Base-by-base conservation (phyloP, 2,329 filamentous ascomycete species). In the Venturia carpophila region DNA sequence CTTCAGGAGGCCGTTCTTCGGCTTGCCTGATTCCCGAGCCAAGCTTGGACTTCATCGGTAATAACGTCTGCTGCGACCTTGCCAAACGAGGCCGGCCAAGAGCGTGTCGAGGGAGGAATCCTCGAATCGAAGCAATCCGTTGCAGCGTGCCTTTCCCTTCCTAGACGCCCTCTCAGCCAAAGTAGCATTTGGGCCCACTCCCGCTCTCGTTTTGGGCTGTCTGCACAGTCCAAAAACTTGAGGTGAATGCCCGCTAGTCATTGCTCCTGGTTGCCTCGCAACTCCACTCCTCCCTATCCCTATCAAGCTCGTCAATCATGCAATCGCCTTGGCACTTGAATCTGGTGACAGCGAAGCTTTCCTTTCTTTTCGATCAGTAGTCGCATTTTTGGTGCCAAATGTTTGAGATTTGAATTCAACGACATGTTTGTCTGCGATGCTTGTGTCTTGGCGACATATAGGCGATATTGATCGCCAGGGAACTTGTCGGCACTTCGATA, bases 21-120 rank as follows among this genome's bases (percentile, higher is more conserved):
- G 52, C 52, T 37, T 58, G 52, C 52, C 52, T 58, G 52, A 58
- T 37, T 37, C 52, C 52, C 52, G 52, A 58, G n/a, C 49, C 10
- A 37, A 30, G 49, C 49, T 34, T 34, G 49, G 24, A 56, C n/a
- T 11, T n/a, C 45, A 49, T 34, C 49, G 49, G 49, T 56, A 56
- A 56, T 56, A 56, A 56, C 49, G 10, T 56, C 49, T 56, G 49
- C 49, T 30, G 21, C 49, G 27, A 37, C 49, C 49, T 56, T 56
- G 49, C 49, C 49, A 17, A 34, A 56, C 4, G 17, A 34, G 49
- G 49, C 21, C 49, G 15, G 49, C 49, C 24, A 56, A 56, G 49
- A 34, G 13, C 17, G 27, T 17, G 21, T 11, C 13, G n/a, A 19
- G 24, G 9, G 49, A 17, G 15, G 13, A 17, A 3, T 55, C 24